phyloP scores from a whole-genome alignment of 2,329 filamentous ascomycete species.

The Colletotrichum scovillei region DNA sequence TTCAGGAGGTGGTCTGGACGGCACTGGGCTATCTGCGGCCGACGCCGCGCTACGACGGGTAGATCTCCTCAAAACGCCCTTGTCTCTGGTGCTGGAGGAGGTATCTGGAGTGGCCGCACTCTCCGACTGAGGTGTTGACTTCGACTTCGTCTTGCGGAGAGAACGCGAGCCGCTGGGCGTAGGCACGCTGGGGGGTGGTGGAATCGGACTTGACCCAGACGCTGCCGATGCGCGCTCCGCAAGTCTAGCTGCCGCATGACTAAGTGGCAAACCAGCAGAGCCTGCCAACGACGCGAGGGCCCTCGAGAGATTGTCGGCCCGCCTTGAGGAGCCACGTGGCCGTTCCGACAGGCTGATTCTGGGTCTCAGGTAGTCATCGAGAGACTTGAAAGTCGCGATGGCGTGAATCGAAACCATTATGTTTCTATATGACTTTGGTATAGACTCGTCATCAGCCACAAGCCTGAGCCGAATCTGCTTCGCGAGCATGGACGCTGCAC shows the following conservation, averaged over 20 bases:
- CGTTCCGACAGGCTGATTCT: conserved; percentile 86
- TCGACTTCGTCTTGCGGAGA: conserved; percentile 59
- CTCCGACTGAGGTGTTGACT: conserved; percentile 54
- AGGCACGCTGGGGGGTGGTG: conserved; percentile 48
- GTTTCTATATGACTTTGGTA: conserved; percentile 87
- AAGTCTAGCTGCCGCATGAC: conserved; percentile 57
- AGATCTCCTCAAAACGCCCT: conserved; percentile 69
- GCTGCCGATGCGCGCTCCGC: conserved; percentile 56
- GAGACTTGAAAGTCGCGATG: conserved; percentile 95
- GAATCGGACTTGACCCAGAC: conserved; percentile 48
- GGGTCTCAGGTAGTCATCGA: conserved; percentile 95
- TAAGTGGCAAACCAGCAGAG: conserved; percentile 71
- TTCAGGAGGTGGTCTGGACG: conserved; percentile 63
- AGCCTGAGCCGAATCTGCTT: conserved; percentile 94
- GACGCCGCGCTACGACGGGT: conserved; percentile 66
- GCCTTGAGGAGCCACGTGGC: conserved; percentile 67
- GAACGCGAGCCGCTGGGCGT: conserved; percentile 57
- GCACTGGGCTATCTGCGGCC: conserved; percentile 62
- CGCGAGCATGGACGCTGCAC: conserved; percentile 93
- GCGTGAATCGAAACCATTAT: conserved; percentile 99
- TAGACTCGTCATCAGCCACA: conserved; percentile 89
- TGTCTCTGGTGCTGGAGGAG: conserved; percentile 65
- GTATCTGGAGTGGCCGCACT: conserved; percentile 56
- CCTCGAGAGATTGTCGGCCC: conserved; percentile 72
- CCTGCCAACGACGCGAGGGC: conserved; percentile 83